A percentile compares a stretch with the other conserved stretches of the same genome.
Evolutionary conservation across 108 stramenopile species (phyloP).

Genomic region (Nitzschia palea): DNA sequence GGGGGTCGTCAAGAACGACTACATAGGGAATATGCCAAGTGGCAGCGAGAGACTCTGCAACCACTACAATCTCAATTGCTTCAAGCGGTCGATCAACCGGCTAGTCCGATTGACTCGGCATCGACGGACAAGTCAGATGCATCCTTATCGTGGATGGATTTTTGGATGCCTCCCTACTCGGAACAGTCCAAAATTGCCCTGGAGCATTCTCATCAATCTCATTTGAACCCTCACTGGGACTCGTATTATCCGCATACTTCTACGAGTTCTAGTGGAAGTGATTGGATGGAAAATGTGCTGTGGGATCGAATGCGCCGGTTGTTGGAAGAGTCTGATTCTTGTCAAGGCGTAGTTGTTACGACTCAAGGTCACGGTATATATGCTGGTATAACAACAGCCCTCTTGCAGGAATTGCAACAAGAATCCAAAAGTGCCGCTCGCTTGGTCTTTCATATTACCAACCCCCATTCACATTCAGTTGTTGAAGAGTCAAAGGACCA

Average conservation of each 20-base stretch:
- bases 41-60: constrained; percentile 34
- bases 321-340: constrained; percentile 67
- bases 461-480: not conserved
- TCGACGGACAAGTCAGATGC: constrained; percentile 14
- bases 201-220: constrained; percentile 37
- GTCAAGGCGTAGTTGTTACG: constrained; percentile 60
- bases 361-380: constrained; percentile 58
- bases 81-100: not conserved
- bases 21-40: constrained; percentile 24
- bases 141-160: constrained; percentile 55
- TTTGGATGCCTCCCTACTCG: constrained; percentile 69
- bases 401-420: constrained; percentile 71
- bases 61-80: constrained; percentile 29
- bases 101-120: not conserved
- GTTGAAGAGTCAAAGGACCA: not conserved
- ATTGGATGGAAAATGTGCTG: constrained; percentile 43
- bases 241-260: constrained; percentile 11
- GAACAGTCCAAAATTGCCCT: constrained; percentile 40
- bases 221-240: constrained; percentile 32
- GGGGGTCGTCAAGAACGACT: constrained; percentile 15
- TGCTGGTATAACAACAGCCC: constrained; percentile 56
- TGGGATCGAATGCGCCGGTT: constrained; percentile 59
- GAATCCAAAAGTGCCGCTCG: constrained; percentile 70
- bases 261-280: not conserved
- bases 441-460: constrained; percentile 31